Conservation (phyloP, 495 filamentous ascomycete species). For the Aspergillus funiculosus region DNA sequence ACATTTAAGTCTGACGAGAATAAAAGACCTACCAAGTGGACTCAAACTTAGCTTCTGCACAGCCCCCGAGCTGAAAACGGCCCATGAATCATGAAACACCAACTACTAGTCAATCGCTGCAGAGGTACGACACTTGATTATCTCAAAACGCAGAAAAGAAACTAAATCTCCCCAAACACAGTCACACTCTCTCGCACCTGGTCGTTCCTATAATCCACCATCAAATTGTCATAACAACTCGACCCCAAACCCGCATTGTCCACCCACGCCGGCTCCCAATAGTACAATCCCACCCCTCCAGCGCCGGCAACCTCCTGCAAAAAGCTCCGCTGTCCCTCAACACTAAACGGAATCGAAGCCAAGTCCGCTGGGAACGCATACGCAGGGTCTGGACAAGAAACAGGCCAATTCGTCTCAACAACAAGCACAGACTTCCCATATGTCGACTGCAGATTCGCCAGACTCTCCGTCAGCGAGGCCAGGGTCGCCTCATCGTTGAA, state of each 20-base stretch:
- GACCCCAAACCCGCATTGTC: conserved; percentile 56
- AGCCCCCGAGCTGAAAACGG: conserved; percentile 8
- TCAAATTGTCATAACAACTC: conserved; percentile 44
- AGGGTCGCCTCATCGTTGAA: conserved; percentile 52
- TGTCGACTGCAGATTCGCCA: conserved; percentile 51
- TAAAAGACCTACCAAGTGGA: too few species aligned
- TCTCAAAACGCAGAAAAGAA: neutral
- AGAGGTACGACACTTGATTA: neutral
- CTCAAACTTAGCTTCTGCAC: conserved; percentile 3
- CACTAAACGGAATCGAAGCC: conserved; percentile 51
- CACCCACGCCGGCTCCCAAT: conserved; percentile 69
- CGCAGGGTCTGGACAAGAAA: conserved; percentile 48
- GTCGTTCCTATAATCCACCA: conserved; percentile 34
- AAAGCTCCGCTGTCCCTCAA: conserved; percentile 54
- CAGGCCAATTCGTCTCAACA: conserved; percentile 64
- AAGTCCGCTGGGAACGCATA: conserved; percentile 56
- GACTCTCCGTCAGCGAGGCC: conserved; percentile 45
- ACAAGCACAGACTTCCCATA: conserved; percentile 59
- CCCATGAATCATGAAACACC: neutral
- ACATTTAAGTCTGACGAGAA: too few species aligned
- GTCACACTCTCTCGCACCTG: conserved; percentile 29
- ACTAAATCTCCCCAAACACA: conserved; percentile 28
- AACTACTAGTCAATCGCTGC: too few species aligned
- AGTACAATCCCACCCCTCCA: conserved; percentile 53
- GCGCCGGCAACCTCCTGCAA: conserved; percentile 48